These are phyloP conservation scores for Lanmaoa pseudosensibilis DNA, from an alignment of 768 basidiomycete genomes.

Conservation along the genomic window DNA sequence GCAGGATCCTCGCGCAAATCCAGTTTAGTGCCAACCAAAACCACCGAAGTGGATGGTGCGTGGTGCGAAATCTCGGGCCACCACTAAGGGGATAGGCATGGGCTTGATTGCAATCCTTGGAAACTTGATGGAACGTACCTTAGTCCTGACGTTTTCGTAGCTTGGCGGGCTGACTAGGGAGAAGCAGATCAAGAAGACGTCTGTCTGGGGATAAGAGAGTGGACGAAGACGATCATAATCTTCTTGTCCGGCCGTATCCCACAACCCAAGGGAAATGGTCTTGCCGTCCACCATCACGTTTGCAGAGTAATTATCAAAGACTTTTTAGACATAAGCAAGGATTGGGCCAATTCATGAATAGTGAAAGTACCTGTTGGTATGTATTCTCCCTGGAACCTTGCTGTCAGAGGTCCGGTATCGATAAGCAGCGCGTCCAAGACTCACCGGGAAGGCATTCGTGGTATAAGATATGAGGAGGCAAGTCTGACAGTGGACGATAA, in stretches of 20 bases:
- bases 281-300: conserved; percentile 99
- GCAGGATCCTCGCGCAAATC: conserved; percentile 94
- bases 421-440: conserved; percentile 32
- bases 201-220: conserved; percentile 97
- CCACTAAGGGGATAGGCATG: conserved; percentile 56
- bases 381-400: conserved; percentile 77
- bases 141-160: conserved; percentile 98
- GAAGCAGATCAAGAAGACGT: conserved; percentile 99
- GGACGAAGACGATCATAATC: conserved; percentile 98
- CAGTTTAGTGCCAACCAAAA: conserved; percentile 95
- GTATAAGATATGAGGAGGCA: conserved; percentile 99
- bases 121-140: conserved; percentile 52
- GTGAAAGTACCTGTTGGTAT: conserved; percentile 78
- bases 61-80: conserved; percentile 97
- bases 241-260: conserved; percentile 99
- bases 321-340: conserved; percentile 39
- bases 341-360: not conserved
- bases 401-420: conserved; percentile 17
- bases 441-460: conserved; percentile 93
- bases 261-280: conserved; percentile 95
- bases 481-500: conserved; percentile 56
- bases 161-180: conserved; percentile 96
- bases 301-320: conserved; percentile 98
- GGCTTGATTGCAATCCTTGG: not conserved
- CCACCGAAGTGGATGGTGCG: conserved; percentile 89